These are phyloP conservation scores for Solanum commersonii DNA, from an alignment of 257 asterid genomes.

Conservation along the genomic window DNA sequence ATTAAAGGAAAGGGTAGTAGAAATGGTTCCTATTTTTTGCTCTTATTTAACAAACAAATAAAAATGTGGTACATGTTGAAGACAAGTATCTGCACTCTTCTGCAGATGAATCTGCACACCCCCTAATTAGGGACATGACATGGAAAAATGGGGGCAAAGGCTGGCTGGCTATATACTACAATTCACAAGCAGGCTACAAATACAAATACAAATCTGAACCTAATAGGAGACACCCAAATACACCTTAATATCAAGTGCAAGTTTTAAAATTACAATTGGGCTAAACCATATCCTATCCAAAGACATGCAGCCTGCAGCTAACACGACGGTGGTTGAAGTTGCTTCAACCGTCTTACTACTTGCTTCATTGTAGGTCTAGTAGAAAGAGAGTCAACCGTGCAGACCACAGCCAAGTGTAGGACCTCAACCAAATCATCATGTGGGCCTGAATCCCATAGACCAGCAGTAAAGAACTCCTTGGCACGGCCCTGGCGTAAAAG, in stretches of 20 bases:
- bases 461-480: constrained; percentile 70
- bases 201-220: constrained; percentile 13
- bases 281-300: background rate
- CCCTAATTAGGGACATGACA: constrained; percentile 29
- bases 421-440: constrained; percentile 83
- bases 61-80: constrained; percentile 20
- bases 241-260: constrained; percentile 1
- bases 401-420: constrained; percentile 65
- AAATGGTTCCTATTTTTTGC: background rate
- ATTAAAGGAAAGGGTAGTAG: background rate
- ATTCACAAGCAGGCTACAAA: constrained; percentile 43
- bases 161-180: constrained; percentile 36
- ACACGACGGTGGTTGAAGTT: constrained; percentile 77
- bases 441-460: constrained; percentile 85
- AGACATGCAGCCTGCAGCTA: constrained; percentile 19
- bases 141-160: constrained; percentile 28
- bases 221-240: constrained; percentile 1
- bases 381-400: constrained; percentile 72
- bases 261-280: constrained; percentile 10
- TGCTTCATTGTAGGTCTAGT: constrained; percentile 88
- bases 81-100: constrained; percentile 56
- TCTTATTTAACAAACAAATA: constrained; percentile 29
- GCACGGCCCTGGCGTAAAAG: constrained; percentile 74
- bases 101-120: constrained; percentile 41
- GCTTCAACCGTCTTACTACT: constrained; percentile 78